Base-by-base conservation (phyloP, 2,329 filamentous ascomycete species). In the Cucurbitaria berberidis region DNA sequence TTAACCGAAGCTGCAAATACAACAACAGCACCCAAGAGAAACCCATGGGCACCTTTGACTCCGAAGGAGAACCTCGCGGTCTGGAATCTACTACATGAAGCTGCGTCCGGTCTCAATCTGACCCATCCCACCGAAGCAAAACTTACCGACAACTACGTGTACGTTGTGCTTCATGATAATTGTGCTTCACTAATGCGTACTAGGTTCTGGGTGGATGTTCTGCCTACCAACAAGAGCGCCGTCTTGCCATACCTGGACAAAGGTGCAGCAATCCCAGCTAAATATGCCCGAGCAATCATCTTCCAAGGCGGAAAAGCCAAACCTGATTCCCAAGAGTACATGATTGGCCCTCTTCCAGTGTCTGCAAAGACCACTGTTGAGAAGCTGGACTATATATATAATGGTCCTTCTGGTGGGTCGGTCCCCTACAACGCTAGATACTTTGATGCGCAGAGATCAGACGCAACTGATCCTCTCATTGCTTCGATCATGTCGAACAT, bases 221-320 rank as follows among this genome's bases (percentile, higher is more conserved):
- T 83, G 2, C 78, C 74, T 27, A 69, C 77, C 7, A 83, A 83
- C 67, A 83, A 84, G 60, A 75, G 77, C 0, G 72, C 74, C 39
- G 78, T 75, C 1, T 60, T 83, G 7, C 69, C 75, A 0, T 83
- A 79, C 58, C 61, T 82, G 1, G 76, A 80, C 43, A 71, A 72
- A 15, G 60, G 70, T 19, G 74, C 59, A 0, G 36, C 54, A 9
- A 51, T 60, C 4, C 80, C 80, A 1, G 49, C 67, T 10, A 74
- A 77, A 13, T 82, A 78, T 64, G 81, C 81, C 24, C 70, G 79
- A 19, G 79, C 74, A 1, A 76, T 81, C 45, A 74, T 82, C 35
- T 78, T 79, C 36, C 74, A 80, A 51, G 76, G 78, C 10, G 78
- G 76, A 0, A 77, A 76, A 40, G 56, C 61, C 3, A 71, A 76